These are phyloP conservation scores for Aspergillus ochraceoroseus DNA, from an alignment of 2,329 filamentous ascomycete genomes.

Conservation along the genomic window DNA sequence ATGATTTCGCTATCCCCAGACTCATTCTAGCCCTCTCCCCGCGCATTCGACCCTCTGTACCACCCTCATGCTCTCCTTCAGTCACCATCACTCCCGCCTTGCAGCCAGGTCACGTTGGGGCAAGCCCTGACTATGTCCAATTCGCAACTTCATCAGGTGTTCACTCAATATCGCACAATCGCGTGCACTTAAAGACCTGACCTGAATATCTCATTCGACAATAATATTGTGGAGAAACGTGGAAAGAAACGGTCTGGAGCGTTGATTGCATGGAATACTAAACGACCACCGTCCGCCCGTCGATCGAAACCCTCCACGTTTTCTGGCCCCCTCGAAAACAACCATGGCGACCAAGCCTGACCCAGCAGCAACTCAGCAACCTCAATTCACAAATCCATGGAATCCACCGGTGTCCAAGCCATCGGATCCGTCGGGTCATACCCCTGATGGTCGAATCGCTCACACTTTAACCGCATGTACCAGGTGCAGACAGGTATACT, in stretches of 20 bases:
- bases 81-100: slow-evolving; percentile 12
- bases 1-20: slow-evolving; percentile 2
- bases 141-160: slow-evolving; percentile 15
- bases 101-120: slow-evolving; percentile 14
- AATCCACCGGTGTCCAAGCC: slow-evolving; percentile 26
- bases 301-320: slow-evolving; percentile 12
- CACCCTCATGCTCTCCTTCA: slow-evolving; percentile 9
- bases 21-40: background rate
- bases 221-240: background rate
- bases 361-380: slow-evolving; percentile 16
- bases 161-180: slow-evolving; percentile 14
- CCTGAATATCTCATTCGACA: background rate
- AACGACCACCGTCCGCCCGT: slow-evolving; percentile 5
- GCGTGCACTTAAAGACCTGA: slow-evolving; percentile 12
- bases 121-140: slow-evolving; percentile 25
- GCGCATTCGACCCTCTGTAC: slow-evolving; percentile 10
- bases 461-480: slow-evolving; percentile 50
- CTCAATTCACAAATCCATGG: slow-evolving; percentile 28
- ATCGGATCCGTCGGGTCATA: slow-evolving; percentile 28
- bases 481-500: slow-evolving; percentile 47
- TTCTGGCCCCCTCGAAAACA: slow-evolving; percentile 6
- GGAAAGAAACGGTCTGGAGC: slow-evolving; percentile 5
- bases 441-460: slow-evolving; percentile 39
- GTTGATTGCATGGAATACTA: slow-evolving; percentile 16
- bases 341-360: slow-evolving; percentile 23